A percentile compares a stretch with the other conserved stretches of the same genome.
These are phyloP conservation scores for Hypoxylon sp. DNA, from an alignment of 2,329 filamentous ascomycete species.

Conservation along the genomic window DNA sequence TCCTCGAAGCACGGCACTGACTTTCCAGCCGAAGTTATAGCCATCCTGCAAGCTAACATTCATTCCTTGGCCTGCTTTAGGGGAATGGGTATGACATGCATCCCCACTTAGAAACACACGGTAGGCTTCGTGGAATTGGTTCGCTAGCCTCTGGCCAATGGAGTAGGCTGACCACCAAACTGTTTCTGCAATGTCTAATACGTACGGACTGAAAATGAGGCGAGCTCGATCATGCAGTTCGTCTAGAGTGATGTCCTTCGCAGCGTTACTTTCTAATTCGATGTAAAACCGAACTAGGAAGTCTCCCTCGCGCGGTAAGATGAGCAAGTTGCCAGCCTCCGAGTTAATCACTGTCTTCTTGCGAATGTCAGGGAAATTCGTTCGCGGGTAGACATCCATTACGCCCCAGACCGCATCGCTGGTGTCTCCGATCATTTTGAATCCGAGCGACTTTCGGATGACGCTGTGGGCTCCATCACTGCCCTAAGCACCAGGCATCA, in stretches of 20 bases:
- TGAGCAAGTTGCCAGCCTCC: conserved; percentile 67
- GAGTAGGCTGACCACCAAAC: conserved; percentile 75
- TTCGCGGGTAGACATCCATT: conserved; percentile 69
- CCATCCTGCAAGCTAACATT: conserved; percentile 74
- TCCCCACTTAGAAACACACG: conserved; percentile 75
- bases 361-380: conserved; percentile 74
- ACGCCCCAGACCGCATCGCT: conserved; percentile 51
- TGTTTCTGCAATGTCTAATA: conserved; percentile 68
- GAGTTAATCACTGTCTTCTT: conserved; percentile 70
- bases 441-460: conserved; percentile 65
- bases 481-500: conserved; percentile 48
- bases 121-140: conserved; percentile 69
- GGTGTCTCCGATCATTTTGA: conserved; percentile 67
- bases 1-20: conserved; percentile 64
- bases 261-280: conserved; percentile 66
- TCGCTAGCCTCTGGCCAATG: conserved; percentile 73
- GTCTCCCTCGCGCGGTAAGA: conserved; percentile 73
- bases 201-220: conserved; percentile 68
- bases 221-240: conserved; percentile 68
- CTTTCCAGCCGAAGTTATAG: conserved; percentile 74
- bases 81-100: conserved; percentile 76
- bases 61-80: conserved; percentile 76
- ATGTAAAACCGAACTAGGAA: conserved; percentile 74
- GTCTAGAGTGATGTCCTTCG: conserved; percentile 66
- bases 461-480: conserved; percentile 67